Percentiles rank a stretch among this genome's conserved stretches.
These are phyloP conservation scores for Podaxis sp. DNA, from an alignment of 768 basidiomycete species.

Conservation along the genomic window DNA sequence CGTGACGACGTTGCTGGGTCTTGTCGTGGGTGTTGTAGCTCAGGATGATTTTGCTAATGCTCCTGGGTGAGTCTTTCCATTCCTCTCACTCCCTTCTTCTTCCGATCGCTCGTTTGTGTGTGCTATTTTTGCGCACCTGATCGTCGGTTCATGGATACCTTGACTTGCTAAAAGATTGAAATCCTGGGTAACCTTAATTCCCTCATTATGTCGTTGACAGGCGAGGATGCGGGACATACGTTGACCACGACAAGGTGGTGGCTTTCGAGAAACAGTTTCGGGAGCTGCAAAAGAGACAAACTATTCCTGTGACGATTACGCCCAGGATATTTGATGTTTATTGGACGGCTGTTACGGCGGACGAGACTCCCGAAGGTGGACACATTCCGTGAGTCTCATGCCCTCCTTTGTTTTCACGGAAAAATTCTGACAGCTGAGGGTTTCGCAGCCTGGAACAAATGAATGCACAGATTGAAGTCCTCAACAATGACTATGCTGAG, in stretches of 20 bases:
- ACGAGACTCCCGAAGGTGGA: constrained; percentile 34
- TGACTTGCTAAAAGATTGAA: neutral
- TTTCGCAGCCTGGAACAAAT: constrained; percentile 34
- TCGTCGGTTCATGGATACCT: neutral
- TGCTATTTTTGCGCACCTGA: neutral
- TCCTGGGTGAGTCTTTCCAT: neutral
- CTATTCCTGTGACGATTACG: neutral
- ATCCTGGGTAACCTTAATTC: neutral
- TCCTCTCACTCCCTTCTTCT: neutral
- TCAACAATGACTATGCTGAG: constrained; percentile 40
- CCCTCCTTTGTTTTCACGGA: neutral
- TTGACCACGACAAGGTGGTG: constrained; percentile 18
- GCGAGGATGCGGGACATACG: constrained; percentile 23
- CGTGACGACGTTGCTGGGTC: neutral
- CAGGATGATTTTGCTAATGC: neutral
- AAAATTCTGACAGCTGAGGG: constrained; percentile 6
- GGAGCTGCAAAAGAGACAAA: constrained; percentile 6
- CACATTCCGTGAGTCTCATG: constrained; percentile 36
- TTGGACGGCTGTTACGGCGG: constrained; percentile 31
- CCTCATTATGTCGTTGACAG: neutral
- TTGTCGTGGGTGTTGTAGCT: neutral
- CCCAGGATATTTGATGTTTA: constrained; percentile 28
- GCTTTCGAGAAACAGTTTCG: constrained; percentile 1
- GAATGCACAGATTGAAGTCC: constrained; percentile 35
- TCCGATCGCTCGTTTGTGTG: neutral